Evolutionary conservation across 495 filamentous ascomycete species (phyloP).

Genomic region (Haplographium delicatum): DNA sequence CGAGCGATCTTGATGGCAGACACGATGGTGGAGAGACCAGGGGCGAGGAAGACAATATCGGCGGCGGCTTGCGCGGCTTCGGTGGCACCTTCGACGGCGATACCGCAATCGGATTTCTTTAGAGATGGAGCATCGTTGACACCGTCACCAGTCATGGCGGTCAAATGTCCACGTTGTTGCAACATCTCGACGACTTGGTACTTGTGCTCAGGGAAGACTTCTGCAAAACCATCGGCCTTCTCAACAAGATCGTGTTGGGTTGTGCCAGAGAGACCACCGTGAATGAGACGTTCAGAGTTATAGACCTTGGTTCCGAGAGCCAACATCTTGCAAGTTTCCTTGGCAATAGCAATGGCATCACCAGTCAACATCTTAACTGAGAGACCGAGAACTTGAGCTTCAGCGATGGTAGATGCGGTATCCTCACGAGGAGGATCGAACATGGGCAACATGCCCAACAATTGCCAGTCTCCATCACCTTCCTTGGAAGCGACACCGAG

Average conservation of each 20-base stretch:
- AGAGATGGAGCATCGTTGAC: conserved; percentile 69
- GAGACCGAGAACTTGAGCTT: conserved; percentile 71
- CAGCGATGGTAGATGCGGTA: conserved; percentile 71
- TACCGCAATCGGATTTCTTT: conserved; percentile 73
- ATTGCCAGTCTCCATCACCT: conserved; percentile 60
- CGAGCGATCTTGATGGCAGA: conserved; percentile 73
- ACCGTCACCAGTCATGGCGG: conserved; percentile 72
- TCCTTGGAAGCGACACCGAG: conserved; percentile 70
- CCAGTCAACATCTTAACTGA: conserved; percentile 77
- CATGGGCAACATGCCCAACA: conserved; percentile 73
- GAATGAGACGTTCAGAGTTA: conserved; percentile 69
- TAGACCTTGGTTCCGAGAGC: conserved; percentile 74
- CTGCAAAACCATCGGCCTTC: conserved; percentile 71
- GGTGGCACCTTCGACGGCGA: conserved; percentile 71
- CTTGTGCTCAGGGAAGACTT: conserved; percentile 75
- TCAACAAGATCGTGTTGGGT: conserved; percentile 72
- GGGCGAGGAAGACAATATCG: conserved; percentile 76
- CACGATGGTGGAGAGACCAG: conserved; percentile 71
- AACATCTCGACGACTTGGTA: conserved; percentile 75
- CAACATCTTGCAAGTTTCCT: conserved; percentile 78
- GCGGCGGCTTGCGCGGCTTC: conserved; percentile 73
- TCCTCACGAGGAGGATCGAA: conserved; percentile 75
- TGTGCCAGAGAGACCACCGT: conserved; percentile 66
- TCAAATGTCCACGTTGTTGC: conserved; percentile 68
- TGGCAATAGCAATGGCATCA: conserved; percentile 74